These are phyloP conservation scores for Podochytrium sp. DNA, from an alignment of 192 early-diverging fungal genomes.

Conservation along the genomic window DNA sequence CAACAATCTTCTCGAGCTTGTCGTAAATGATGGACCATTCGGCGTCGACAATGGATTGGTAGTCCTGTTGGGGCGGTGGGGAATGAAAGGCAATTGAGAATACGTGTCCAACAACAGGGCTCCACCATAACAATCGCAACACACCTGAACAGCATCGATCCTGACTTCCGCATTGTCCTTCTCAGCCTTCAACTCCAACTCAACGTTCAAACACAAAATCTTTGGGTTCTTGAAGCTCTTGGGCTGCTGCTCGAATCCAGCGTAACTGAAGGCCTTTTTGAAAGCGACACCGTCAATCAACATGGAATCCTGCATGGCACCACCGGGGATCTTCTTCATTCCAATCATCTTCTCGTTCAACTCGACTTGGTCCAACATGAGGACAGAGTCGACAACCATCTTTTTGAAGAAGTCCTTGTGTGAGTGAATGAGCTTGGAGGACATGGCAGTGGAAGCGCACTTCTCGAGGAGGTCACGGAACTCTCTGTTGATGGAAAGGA, in stretches of 20 bases:
- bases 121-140: too few relatives aligned
- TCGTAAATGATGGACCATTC: slow-evolving; percentile 99
- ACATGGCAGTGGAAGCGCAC: slow-evolving; percentile 98
- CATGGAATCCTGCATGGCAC: slow-evolving; percentile 98
- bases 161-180: slow-evolving; percentile 99
- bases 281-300: slow-evolving; percentile 97
- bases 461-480: slow-evolving; percentile 91
- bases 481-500: slow-evolving; percentile 53
- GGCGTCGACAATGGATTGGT: slow-evolving; percentile 99
- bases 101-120: background rate
- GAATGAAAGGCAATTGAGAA: slow-evolving; percentile 5
- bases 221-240: slow-evolving; percentile 90
- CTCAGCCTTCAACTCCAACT: slow-evolving; percentile 98
- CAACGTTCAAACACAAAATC: slow-evolving; percentile 93
- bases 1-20: slow-evolving; percentile 94
- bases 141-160: slow-evolving; percentile 78
- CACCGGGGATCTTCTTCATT: slow-evolving; percentile 97
- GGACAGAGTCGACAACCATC: slow-evolving; percentile 97
- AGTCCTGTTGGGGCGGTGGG: slow-evolving; percentile 83
- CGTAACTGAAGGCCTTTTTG: slow-evolving; percentile 99
- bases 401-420: slow-evolving; percentile 98
- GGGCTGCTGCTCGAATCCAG: slow-evolving; percentile 99
- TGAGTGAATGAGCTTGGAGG: slow-evolving; percentile 94
- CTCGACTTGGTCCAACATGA: slow-evolving; percentile 93
- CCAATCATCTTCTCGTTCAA: slow-evolving; percentile 97